Conservation (phyloP, 441 rosid species). For the Sinapis alba region DNA sequence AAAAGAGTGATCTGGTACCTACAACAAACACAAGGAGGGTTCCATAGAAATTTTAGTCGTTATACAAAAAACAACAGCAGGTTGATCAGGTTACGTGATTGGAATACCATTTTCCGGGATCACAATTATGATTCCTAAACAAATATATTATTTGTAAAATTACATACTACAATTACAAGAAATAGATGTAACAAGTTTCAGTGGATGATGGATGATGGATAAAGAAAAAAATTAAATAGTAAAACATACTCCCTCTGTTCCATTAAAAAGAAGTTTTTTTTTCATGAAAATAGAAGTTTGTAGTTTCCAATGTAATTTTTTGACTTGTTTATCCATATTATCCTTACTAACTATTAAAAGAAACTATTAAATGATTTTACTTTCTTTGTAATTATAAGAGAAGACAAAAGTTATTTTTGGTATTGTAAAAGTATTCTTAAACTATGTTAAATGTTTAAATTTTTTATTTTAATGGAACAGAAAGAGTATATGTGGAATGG, state of each 20-base stretch:
- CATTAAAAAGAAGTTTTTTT: too few relatives aligned
- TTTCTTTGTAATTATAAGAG: too few relatives aligned
- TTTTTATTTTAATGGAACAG: too few relatives aligned
- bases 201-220: background rate
- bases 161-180: background rate
- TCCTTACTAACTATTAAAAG: too few relatives aligned
- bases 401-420: too few relatives aligned
- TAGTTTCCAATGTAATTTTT: too few relatives aligned
- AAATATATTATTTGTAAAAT: background rate
- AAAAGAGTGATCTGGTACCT: conserved; percentile 76
- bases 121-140: background rate
- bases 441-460: too few relatives aligned
- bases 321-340: too few relatives aligned
- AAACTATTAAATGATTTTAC: too few relatives aligned
- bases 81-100: background rate
- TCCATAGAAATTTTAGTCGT: background rate
- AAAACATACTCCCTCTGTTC: too few relatives aligned
- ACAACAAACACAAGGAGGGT: background rate
- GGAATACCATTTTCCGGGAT: background rate
- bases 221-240: background rate
- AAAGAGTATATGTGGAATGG: background rate
- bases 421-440: too few relatives aligned
- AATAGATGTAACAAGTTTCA: background rate
- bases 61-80: background rate
- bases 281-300: too few relatives aligned